These are phyloP conservation scores for Globisporangium splendens DNA, from an alignment of 352 stramenopile species.

Conservation along the genomic window DNA sequence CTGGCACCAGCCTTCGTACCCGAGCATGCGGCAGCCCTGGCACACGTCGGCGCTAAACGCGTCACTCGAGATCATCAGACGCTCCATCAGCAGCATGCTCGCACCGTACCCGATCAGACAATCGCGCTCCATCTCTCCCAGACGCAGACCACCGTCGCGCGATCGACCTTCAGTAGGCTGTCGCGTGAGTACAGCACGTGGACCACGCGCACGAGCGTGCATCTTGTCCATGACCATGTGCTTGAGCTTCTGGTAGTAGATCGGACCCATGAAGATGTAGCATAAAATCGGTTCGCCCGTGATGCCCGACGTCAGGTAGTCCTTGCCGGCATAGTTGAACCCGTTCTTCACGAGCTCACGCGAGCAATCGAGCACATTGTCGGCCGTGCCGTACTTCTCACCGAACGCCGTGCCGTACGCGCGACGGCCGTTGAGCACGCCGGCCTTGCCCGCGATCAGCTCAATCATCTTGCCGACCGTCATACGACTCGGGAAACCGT, in stretches of 20 bases:
- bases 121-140: conserved; percentile 99
- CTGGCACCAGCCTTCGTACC: conserved; percentile 98
- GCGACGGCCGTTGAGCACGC: conserved; percentile 93
- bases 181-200: conserved; percentile 94
- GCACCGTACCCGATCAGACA: conserved; percentile 99
- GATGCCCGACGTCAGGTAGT: conserved; percentile 93
- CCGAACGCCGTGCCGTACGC: conserved; percentile 99
- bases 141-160: conserved; percentile 96
- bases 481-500: conserved; percentile 99
- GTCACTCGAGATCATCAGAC: conserved; percentile 99
- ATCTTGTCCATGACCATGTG: conserved; percentile 99
- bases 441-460: conserved; percentile 97
- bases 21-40: conserved; percentile 95
- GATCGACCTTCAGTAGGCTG: conserved; percentile 99
- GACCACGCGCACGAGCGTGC: conserved; percentile 95
- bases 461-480: conserved; percentile 99
- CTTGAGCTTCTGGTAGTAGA: conserved; percentile 99
- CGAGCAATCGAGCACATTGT: conserved; percentile 90
- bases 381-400: conserved; percentile 96
- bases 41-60: conserved; percentile 98
- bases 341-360: conserved; percentile 95
- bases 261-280: conserved; percentile 99
- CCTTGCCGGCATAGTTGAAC: conserved; percentile 99
- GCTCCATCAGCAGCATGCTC: conserved; percentile 99
- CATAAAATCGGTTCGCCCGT: conserved; percentile 97